Conservation (phyloP, 2,329 filamentous ascomycete species). For the Magnaporthiopsis rhizophila region DNA sequence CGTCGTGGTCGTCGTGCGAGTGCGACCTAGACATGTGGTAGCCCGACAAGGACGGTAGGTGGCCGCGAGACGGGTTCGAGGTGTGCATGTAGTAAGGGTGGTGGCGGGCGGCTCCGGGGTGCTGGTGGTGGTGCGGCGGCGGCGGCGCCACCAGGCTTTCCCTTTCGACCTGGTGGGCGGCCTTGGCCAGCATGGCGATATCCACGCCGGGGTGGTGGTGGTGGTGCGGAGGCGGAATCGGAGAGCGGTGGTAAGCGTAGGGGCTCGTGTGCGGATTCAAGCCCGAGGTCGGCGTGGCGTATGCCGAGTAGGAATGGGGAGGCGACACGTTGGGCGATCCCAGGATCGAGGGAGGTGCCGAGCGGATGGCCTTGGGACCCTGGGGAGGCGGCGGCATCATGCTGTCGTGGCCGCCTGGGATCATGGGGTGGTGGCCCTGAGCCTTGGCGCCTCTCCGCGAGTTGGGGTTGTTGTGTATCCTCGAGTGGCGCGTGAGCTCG, state of each 20-base stretch:
- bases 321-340: slow-evolving; percentile 95
- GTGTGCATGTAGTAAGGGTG: slow-evolving; percentile 39
- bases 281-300: slow-evolving; percentile 38
- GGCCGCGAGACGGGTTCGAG: slow-evolving; percentile 34
- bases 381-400: slow-evolving; percentile 77
- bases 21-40: slow-evolving; percentile 92
- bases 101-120: slow-evolving; percentile 29
- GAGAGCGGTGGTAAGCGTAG: slow-evolving; percentile 5
- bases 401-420: slow-evolving; percentile 43
- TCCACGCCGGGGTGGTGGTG: slow-evolving; percentile 29
- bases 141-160: slow-evolving; percentile 37
- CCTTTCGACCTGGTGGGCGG: slow-evolving; percentile 54
- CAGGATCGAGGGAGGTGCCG: slow-evolving; percentile 77
- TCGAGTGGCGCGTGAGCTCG: slow-evolving; percentile 90
- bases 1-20: slow-evolving; percentile 73
- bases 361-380: slow-evolving; percentile 72
- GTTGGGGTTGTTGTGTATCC: slow-evolving; percentile 99
- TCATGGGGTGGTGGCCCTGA: slow-evolving; percentile 34
- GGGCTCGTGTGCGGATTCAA: slow-evolving; percentile 20
- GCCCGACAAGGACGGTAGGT: slow-evolving; percentile 69
- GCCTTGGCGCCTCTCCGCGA: slow-evolving; percentile 86
- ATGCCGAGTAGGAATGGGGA: slow-evolving; percentile 79
- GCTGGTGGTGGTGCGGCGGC: slow-evolving; percentile 29
- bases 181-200: slow-evolving; percentile 53
- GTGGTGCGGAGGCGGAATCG: background rate